Evolutionary conservation across 768 basidiomycete species (phyloP), one percentile per base, ranked within the genome.

Genomic region (Russula compacta): DNA sequence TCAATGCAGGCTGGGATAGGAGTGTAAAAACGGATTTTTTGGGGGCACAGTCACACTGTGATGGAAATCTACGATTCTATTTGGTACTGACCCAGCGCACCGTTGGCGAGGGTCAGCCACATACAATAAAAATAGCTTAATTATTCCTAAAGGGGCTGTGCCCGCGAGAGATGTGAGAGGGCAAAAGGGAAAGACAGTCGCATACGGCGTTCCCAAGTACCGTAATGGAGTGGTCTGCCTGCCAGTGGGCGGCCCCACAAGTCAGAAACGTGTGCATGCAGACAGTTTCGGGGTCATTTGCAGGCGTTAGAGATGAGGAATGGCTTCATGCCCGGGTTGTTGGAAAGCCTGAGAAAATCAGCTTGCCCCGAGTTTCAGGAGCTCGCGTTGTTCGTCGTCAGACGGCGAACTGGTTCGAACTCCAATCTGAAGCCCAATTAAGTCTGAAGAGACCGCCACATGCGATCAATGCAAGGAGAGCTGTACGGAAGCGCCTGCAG

Each of bases 371-470:
- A 21, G 12, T 42, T 51, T 33, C 56, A 58, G 40, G 43, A 8
- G 5, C 10, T 19, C 24, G 56, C 11, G 14, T 33, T 43, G 14
- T 21, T n/a, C 8, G 11, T n/a, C 5, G 11, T n/a, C 12, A 12
- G 24, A 44, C 10, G 15, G 33, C 44, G 29, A 61, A 61, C 56
- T 29, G 44, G 56, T 61, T 61, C 56, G 56, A 61, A 57, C 55
- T 7, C 43, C 36, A 7, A 19, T 19, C n/a, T 6, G 38, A 12
- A 33, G 19, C 29, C n/a, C 6, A 19, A 21, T 55, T n/a, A 35
- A 46, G 38, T 38, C 19, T 36, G 42, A 46, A 15, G 15, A 38
- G 21, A 29, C 19, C 32, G 32, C 40, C 33, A 35, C 40, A 9
- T 49, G 39, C 54, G 42, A 36, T 42, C 24, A 17, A 38, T 14